Percentiles rank a stretch among this genome's conserved stretches.
These are phyloP conservation scores for Rhododendron williamsianum DNA, from an alignment of 148 eudicot genomes.

Conservation along the genomic window DNA sequence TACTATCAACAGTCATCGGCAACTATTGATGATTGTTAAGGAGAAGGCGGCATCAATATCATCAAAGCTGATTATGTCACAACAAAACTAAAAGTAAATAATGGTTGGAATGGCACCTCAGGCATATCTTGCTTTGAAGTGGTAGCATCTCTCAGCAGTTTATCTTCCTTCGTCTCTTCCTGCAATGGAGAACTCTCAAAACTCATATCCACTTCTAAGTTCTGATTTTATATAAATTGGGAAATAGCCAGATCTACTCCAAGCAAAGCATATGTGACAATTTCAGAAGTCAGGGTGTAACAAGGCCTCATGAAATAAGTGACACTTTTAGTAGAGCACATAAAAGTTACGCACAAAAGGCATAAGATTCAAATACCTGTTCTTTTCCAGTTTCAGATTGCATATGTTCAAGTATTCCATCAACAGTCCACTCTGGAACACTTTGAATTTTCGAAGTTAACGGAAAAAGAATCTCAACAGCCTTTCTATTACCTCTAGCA, in stretches of 20 bases:
- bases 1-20: neutral
- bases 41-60: neutral
- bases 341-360: neutral
- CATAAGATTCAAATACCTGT: slow-evolving; percentile 39
- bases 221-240: neutral
- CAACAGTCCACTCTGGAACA: slow-evolving; percentile 68
- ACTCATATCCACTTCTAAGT: neutral
- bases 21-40: neutral
- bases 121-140: slow-evolving; percentile 38
- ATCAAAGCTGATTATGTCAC: neutral
- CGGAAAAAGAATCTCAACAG: slow-evolving; percentile 69
- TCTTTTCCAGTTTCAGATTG: slow-evolving; percentile 52
- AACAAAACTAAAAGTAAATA: neutral
- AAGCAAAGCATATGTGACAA: neutral
- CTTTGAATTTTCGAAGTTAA: slow-evolving; percentile 44
- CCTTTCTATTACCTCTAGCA: slow-evolving; percentile 51
- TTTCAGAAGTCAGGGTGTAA: neutral
- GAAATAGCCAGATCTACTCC: neutral
- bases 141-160: slow-evolving; percentile 26
- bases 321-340: neutral
- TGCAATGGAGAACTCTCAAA: slow-evolving; percentile 21
- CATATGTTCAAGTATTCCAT: slow-evolving; percentile 64
- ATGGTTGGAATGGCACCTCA: slow-evolving; percentile 36
- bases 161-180: slow-evolving; percentile 37
- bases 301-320: neutral